Conservation (phyloP, 768 basidiomycete genomes). For the Pisolithus microcarpus region DNA sequence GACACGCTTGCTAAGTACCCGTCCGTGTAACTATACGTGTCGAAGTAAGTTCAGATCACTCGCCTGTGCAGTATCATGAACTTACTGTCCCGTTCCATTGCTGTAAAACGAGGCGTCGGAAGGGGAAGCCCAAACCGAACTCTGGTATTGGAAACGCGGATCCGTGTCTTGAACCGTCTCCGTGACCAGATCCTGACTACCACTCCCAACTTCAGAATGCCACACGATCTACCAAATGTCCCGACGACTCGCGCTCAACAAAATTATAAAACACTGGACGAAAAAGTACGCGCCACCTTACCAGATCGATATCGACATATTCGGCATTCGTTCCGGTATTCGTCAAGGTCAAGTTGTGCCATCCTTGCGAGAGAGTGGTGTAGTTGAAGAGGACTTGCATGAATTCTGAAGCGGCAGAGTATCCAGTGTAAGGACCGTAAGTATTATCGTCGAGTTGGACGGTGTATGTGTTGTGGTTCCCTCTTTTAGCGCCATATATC, state of each 20-base stretch:
- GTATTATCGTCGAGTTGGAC: constrained; percentile 34
- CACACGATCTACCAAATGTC: constrained; percentile 15
- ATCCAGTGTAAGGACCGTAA: constrained; percentile 26
- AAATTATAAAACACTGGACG: background rate
- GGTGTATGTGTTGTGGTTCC: constrained; percentile 40
- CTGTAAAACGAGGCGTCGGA: constrained; percentile 29
- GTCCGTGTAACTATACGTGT: constrained; percentile 25
- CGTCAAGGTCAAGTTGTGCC: constrained; percentile 30
- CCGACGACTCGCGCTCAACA: background rate
- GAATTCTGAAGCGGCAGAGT: constrained; percentile 22
- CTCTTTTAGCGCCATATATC: constrained; percentile 44
- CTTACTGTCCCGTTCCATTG: constrained; percentile 38
- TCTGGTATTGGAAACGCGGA: constrained; percentile 31
- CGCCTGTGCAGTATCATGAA: background rate
- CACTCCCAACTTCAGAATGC: constrained; percentile 19
- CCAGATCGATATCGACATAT: constrained; percentile 44
- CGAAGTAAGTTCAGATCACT: background rate
- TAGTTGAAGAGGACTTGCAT: constrained; percentile 36
- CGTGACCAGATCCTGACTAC: constrained; percentile 8
- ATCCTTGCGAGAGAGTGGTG: constrained; percentile 24
- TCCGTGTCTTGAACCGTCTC: constrained; percentile 29
- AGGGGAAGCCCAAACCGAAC: constrained; percentile 29
- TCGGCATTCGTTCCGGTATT: constrained; percentile 27
- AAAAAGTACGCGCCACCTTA: constrained; percentile 5
- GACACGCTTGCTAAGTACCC: constrained; percentile 25